Evolutionary conservation across 2,329 filamentous ascomycete species (phyloP).

Genomic region (Hypoxylon sp.): DNA sequence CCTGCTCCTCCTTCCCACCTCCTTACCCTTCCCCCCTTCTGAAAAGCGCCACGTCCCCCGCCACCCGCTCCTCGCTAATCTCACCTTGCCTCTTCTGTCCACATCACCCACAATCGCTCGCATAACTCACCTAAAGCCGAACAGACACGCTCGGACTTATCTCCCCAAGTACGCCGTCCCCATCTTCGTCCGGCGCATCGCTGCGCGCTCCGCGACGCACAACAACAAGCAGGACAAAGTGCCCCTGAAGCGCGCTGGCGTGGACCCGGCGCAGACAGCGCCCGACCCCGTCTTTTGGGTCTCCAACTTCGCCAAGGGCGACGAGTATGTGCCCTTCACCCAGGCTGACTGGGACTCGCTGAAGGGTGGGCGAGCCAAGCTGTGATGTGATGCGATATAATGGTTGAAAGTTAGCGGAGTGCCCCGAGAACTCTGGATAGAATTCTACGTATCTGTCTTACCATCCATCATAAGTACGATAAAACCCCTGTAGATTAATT

Average conservation of each 20-base stretch:
- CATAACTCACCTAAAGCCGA: background rate
- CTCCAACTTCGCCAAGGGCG: conserved; percentile 68
- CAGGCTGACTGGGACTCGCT: conserved; percentile 71
- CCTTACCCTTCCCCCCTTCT: background rate
- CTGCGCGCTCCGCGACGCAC: conserved; percentile 72
- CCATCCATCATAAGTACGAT: background rate
- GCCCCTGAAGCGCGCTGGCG: conserved; percentile 75
- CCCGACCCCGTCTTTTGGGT: conserved; percentile 67
- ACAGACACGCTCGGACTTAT: conserved; percentile 67
- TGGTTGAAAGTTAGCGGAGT: background rate
- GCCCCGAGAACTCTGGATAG: background rate
- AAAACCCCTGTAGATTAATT: too few species aligned
- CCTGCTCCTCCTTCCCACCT: background rate
- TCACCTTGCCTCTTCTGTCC: background rate
- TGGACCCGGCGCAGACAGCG: conserved; percentile 68
- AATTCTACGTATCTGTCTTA: background rate
- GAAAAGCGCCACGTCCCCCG: conserved; percentile 4
- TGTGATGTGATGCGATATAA: conserved; percentile 56
- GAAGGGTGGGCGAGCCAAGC: conserved; percentile 59
- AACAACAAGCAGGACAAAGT: conserved; percentile 88
- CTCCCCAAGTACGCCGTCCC: conserved; percentile 83
- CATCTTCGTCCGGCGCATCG: conserved; percentile 76
- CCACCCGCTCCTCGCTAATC: background rate
- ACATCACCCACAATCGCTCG: background rate
- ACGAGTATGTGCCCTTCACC: conserved; percentile 72